A percentile compares a stretch with the other conserved stretches of the same genome.
These are phyloP conservation scores for Erucastrum elatum DNA, from an alignment of 345 rosid species.

Conservation along the genomic window DNA sequence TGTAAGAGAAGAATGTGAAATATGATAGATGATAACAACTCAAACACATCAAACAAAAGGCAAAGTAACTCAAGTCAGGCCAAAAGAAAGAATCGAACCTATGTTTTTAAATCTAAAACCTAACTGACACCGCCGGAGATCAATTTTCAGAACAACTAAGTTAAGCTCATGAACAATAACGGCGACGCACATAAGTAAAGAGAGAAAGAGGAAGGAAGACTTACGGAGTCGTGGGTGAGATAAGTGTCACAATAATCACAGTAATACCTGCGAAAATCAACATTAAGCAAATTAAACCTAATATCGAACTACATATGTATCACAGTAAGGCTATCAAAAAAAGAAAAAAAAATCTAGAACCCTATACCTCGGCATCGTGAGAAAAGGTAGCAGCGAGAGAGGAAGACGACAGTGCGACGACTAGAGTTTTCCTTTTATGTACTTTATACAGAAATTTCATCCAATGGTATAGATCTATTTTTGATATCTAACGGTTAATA, in stretches of 20 bases:
- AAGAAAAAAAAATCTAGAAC: slow-evolving; percentile 11
- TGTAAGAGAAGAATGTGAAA: not conserved
- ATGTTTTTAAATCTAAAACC: not conserved
- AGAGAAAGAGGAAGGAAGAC: slow-evolving; percentile 23
- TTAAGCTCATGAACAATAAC: not conserved
- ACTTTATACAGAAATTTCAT: slow-evolving; percentile 1
- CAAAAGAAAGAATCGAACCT: not conserved
- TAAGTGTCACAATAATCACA: slow-evolving; percentile 98
- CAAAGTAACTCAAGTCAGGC: not conserved
- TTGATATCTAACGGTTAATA: slow-evolving; percentile 21
- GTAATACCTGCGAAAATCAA: slow-evolving; percentile 66
- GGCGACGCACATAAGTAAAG: not conserved
- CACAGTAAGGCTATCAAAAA: not conserved
- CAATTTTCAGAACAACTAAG: not conserved
- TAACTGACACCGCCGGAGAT: not conserved
- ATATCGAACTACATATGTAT: not conserved
- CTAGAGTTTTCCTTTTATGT: not conserved
- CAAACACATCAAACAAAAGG: not conserved
- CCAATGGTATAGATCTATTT: slow-evolving; percentile 16
- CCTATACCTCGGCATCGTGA: slow-evolving; percentile 35
- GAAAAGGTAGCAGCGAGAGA: slow-evolving; percentile 6
- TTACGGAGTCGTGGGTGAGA: slow-evolving; percentile 96
- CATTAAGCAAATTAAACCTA: slow-evolving; percentile 10
- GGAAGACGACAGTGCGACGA: not conserved
- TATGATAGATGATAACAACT: not conserved